Conservation (phyloP, 2,329 filamentous ascomycete genomes). For the Exophiala spinifera region DNA sequence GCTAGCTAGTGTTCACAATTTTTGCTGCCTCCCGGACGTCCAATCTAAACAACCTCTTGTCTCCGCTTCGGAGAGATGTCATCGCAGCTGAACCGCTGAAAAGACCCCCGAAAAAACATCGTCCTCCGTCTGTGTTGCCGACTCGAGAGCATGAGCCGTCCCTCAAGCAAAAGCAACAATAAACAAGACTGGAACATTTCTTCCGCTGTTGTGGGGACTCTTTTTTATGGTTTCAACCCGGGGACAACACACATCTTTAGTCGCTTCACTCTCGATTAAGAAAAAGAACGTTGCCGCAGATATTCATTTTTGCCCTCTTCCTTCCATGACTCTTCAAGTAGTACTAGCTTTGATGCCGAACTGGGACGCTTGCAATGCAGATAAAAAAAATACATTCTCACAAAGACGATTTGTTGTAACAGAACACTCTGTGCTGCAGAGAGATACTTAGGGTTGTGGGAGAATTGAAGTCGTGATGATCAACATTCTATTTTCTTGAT, state of each 20-base stretch:
- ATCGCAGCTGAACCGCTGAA: no score
- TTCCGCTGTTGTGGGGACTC: no score
- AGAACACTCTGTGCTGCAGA: conserved; percentile 13
- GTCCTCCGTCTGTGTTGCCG: background rate
- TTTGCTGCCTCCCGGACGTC: background rate
- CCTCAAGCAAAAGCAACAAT: no score
- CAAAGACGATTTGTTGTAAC: conserved; percentile 12
- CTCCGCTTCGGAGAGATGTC: no score
- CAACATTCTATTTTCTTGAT: conserved; percentile 7
- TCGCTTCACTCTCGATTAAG: background rate
- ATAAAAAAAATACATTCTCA: conserved; percentile 9
- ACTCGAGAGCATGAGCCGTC: background rate
- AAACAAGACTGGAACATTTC: no score
- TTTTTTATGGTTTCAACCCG: no score
- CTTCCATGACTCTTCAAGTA: conserved; percentile 5
- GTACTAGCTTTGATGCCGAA: conserved; percentile 11
- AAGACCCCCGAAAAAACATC: no score
- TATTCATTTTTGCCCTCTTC: conserved; percentile 8
- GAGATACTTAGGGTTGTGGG: conserved; percentile 8
- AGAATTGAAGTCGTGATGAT: conserved; percentile 7
- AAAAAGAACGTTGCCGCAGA: conserved; percentile 7
- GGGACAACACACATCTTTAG: background rate
- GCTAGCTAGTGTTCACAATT: background rate
- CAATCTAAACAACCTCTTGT: no score
- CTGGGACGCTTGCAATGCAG: conserved; percentile 23